Percentiles rank a stretch among this genome's conserved stretches.
Conservation (phyloP, 176 grass and related monocot genomes). For the Ensete glaucum region DNA sequence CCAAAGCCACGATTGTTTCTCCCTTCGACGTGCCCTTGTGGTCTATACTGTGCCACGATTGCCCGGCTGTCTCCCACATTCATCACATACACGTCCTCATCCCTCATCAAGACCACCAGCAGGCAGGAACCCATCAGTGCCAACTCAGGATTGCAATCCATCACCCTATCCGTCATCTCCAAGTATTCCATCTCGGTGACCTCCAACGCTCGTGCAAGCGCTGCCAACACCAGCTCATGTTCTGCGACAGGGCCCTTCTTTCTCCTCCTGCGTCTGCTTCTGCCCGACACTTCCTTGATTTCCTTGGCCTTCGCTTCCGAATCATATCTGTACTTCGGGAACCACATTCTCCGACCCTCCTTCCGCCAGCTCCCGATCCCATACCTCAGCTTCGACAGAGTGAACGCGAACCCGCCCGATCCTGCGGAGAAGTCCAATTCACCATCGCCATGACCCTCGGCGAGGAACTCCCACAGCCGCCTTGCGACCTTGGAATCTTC, state of each 20-base stretch:
- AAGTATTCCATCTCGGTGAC: constrained; percentile 45
- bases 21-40: not conserved
- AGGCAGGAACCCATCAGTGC: constrained; percentile 77
- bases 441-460: constrained; percentile 36
- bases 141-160: constrained; percentile 70
- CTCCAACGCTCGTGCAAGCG: constrained; percentile 49
- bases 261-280: constrained; percentile 2
- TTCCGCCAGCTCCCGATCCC: constrained; percentile 13
- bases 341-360: constrained; percentile 16
- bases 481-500: constrained; percentile 15
- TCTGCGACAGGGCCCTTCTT: constrained; percentile 36
- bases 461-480: constrained; percentile 73
- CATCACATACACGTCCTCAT: constrained; percentile 91
- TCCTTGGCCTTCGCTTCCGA: constrained; percentile 36
- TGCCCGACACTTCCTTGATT: constrained; percentile 22
- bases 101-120: constrained; percentile 69
- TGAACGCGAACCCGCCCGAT: constrained; percentile 61
- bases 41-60: constrained; percentile 46
- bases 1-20: not conserved
- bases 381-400: constrained; percentile 52
- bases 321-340: constrained; percentile 35
- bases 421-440: constrained; percentile 56
- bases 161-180: constrained; percentile 61
- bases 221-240: constrained; percentile 54
- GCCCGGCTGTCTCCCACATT: constrained; percentile 90